Percentiles rank a stretch among this genome's conserved stretches.
These are phyloP conservation scores for Magnusiomyces suaveolens DNA, from an alignment of 1,139 yeast species.

Conservation along the genomic window DNA sequence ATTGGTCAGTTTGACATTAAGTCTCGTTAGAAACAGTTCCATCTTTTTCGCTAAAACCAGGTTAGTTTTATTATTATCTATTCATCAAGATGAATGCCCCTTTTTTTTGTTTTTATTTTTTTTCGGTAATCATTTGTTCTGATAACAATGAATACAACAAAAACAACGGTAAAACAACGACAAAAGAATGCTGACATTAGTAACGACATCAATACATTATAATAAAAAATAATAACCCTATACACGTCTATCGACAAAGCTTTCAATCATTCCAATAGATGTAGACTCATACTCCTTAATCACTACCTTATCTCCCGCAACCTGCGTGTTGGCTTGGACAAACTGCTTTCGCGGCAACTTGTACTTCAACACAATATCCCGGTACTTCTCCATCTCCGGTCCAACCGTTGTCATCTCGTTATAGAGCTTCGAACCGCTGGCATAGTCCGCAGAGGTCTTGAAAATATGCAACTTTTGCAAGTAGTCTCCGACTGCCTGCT, in stretches of 20 bases:
- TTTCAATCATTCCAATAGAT: slow-evolving; percentile 67
- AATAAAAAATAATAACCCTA: slow-evolving; percentile 16
- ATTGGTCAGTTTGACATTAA: too few relatives aligned
- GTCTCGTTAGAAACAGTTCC: too few relatives aligned
- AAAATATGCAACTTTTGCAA: slow-evolving; percentile 62
- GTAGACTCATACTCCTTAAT: slow-evolving; percentile 66
- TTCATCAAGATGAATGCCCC: too few relatives aligned
- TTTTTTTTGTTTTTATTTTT: too few relatives aligned
- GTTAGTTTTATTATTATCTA: too few relatives aligned
- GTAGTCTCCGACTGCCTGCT: slow-evolving; percentile 62
- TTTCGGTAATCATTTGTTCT: too few relatives aligned
- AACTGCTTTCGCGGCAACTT: slow-evolving; percentile 77
- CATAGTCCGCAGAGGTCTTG: slow-evolving; percentile 68
- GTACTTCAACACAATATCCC: slow-evolving; percentile 59
- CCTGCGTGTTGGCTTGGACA: slow-evolving; percentile 66
- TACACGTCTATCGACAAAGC: slow-evolving; percentile 58
- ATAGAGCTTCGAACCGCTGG: slow-evolving; percentile 54
- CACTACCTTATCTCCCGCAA: slow-evolving; percentile 37
- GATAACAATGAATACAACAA: too few relatives aligned
- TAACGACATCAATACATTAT: too few relatives aligned
- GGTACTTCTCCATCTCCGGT: slow-evolving; percentile 50
- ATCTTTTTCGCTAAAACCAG: too few relatives aligned
- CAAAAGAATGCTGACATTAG: too few relatives aligned
- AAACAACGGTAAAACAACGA: too few relatives aligned
- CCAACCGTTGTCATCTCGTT: slow-evolving; percentile 57